phyloP scores from a whole-genome alignment of 805 yeast genomes.

The Kodamaea jinghongensis region DNA sequence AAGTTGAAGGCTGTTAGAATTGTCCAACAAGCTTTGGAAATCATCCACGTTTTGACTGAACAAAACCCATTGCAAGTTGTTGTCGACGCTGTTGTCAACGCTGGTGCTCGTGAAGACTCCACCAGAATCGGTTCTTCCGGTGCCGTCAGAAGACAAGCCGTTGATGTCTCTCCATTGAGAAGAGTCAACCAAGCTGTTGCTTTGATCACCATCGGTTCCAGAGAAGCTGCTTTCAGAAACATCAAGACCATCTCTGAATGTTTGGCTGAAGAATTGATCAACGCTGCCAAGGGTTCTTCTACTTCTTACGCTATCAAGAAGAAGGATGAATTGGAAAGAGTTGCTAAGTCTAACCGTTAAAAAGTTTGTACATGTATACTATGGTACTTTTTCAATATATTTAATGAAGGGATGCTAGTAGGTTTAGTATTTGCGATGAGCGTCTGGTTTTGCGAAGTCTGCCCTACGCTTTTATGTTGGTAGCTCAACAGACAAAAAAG shows the following conservation, averaged over 20 bases:
- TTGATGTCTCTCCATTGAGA: slow-evolving; percentile 99
- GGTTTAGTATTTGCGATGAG: too few relatives aligned
- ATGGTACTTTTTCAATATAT: slow-evolving; percentile 4
- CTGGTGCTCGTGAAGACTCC: slow-evolving; percentile 99
- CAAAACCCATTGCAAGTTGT: slow-evolving; percentile 99
- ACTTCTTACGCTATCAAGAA: slow-evolving; percentile 99
- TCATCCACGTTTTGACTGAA: slow-evolving; percentile 95
- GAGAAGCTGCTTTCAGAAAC: slow-evolving; percentile 99
- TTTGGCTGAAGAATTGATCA: slow-evolving; percentile 99
- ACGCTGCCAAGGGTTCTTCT: slow-evolving; percentile 99
- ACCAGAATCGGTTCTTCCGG: slow-evolving; percentile 99
- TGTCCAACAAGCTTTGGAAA: slow-evolving; percentile 98
- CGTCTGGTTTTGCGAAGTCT: neutral
- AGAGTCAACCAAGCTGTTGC: slow-evolving; percentile 99
- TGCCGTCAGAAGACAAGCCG: slow-evolving; percentile 99
- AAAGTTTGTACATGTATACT: slow-evolving; percentile 11
- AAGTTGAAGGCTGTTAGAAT: slow-evolving; percentile 99
- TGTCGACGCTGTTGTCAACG: slow-evolving; percentile 99
- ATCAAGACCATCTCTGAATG: slow-evolving; percentile 99
- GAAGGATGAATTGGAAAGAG: slow-evolving; percentile 99
- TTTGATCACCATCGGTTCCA: slow-evolving; percentile 97
- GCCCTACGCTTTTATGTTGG: too few relatives aligned
- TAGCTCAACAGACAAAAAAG: too few relatives aligned
- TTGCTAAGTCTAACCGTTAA: slow-evolving; percentile 99
- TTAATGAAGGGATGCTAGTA: neutral